Conservation (phyloP, 192 early-diverging fungal genomes). For the Rhizoclosmatium globosum region DNA sequence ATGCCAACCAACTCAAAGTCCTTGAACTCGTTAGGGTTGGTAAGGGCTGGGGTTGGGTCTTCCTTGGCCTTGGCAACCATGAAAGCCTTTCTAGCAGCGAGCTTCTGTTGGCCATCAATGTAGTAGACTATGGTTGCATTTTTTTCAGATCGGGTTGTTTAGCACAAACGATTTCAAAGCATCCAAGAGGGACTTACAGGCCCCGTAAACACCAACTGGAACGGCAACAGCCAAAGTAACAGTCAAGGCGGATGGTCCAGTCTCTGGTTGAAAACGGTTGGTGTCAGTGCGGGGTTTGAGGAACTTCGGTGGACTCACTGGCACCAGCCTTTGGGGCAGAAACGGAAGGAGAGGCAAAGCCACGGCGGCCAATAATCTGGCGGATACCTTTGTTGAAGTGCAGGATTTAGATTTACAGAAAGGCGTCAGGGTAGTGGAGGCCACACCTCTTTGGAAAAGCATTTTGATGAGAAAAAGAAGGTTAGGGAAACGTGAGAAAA, state of each 20-base stretch:
- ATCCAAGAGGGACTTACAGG: constrained; percentile 13
- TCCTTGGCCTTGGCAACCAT: constrained; percentile 7
- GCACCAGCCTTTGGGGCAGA: not conserved
- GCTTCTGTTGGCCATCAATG: not conserved
- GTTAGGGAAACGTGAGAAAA: too few relatives aligned
- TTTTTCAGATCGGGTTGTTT: not conserved
- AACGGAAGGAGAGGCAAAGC: not conserved
- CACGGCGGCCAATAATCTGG: not conserved
- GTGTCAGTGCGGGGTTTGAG: not conserved
- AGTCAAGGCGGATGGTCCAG: not conserved
- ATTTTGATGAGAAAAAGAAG: too few relatives aligned
- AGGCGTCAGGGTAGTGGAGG: too few relatives aligned
- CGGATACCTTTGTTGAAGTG: not conserved
- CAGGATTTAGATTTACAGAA: too few relatives aligned
- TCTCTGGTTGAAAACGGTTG: not conserved
- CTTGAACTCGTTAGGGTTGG: constrained; percentile 9
- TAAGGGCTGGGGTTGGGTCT: constrained; percentile 22
- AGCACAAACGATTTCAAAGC: not conserved
- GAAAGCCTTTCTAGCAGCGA: not conserved
- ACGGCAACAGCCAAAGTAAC: not conserved
- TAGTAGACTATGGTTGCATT: constrained; percentile 12
- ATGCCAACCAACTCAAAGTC: constrained; percentile 4
- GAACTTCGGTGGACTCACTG: not conserved
- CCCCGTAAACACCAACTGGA: not conserved
- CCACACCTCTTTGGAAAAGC: too few relatives aligned